A percentile compares a stretch with the other conserved stretches of the same genome.
phyloP scores from a whole-genome alignment of 2,329 filamentous ascomycete genomes.

The Didymella exigua region DNA sequence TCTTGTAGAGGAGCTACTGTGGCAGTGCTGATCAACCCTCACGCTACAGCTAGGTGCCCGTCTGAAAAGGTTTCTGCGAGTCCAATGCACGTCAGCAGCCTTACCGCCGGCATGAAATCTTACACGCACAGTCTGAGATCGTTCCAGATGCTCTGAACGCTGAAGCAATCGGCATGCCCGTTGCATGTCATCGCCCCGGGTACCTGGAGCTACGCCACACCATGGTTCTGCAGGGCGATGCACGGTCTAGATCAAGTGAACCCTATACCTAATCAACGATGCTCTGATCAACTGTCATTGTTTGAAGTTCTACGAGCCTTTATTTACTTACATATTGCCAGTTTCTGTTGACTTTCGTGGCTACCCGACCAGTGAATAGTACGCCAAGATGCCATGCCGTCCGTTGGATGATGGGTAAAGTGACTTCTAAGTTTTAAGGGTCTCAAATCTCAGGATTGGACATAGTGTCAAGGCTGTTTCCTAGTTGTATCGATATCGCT shows the following conservation, averaged over 20 bases:
- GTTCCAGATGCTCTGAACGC: neutral
- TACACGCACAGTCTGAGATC: neutral
- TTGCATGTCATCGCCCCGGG: neutral
- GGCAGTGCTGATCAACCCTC: slow-evolving; percentile 8
- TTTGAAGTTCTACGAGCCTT: neutral
- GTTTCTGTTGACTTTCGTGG: too few relatives aligned
- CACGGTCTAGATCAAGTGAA: neutral
- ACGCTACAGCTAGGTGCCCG: slow-evolving; percentile 1
- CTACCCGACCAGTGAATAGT: too few relatives aligned
- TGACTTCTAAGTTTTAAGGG: too few relatives aligned
- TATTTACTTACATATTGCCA: too few relatives aligned
- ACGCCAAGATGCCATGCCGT: too few relatives aligned
- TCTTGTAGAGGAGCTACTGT: neutral
- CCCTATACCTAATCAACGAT: neutral
- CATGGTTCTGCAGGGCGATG: neutral
- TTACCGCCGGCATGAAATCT: neutral
- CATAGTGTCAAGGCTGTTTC: too few relatives aligned
- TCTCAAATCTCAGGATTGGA: too few relatives aligned
- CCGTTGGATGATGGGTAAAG: too few relatives aligned
- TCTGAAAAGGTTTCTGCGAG: neutral
- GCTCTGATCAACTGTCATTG: neutral
- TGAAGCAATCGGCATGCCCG: neutral
- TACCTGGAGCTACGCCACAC: slow-evolving; percentile 4
- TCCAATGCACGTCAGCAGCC: slow-evolving; percentile 8
- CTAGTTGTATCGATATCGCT: too few relatives aligned